Evolutionary conservation across 208 protist species (phyloP).

Genomic region (Acanthamoeba rhysodes): DNA sequence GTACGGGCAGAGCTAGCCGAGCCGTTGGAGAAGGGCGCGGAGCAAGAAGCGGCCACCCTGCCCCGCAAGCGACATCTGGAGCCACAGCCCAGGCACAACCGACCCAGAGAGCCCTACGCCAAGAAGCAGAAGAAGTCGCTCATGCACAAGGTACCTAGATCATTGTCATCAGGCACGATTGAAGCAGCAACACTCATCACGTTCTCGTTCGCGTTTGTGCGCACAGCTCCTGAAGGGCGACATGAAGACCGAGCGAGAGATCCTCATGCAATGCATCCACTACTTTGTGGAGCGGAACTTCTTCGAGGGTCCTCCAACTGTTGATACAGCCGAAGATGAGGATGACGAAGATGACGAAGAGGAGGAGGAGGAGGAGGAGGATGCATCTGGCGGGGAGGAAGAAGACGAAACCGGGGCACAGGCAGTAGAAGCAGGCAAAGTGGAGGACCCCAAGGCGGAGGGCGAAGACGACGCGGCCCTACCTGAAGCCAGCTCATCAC

Average conservation of each 20-base stretch:
- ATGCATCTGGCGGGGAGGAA: background rate
- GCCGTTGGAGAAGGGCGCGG: background rate
- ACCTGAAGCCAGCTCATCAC: no score
- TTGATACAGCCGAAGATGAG: background rate
- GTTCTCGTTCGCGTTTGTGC: background rate
- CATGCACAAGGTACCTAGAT: background rate
- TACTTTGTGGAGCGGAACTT: conserved; percentile 52
- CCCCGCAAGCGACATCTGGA: background rate
- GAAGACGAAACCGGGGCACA: background rate
- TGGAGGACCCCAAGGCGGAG: background rate
- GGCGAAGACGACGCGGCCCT: no score
- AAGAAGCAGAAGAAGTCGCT: conserved; percentile 61
- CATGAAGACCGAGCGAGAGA: conserved; percentile 38
- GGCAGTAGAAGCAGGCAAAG: background rate
- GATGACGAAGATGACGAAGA: background rate
- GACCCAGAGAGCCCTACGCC: background rate
- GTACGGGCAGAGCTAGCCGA: background rate
- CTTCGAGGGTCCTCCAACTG: background rate
- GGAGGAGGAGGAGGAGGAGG: conserved; percentile 15
- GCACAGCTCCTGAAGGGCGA: conserved; percentile 36
- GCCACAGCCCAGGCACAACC: background rate
- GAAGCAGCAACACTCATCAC: no score
- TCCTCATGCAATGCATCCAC: conserved; percentile 45
- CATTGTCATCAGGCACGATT: no score
- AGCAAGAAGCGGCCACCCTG: background rate